Percentiles rank a stretch among this genome's conserved stretches.
Conservation (phyloP, 75 land plant genomes). For the Ceratopteris richardii region DNA sequence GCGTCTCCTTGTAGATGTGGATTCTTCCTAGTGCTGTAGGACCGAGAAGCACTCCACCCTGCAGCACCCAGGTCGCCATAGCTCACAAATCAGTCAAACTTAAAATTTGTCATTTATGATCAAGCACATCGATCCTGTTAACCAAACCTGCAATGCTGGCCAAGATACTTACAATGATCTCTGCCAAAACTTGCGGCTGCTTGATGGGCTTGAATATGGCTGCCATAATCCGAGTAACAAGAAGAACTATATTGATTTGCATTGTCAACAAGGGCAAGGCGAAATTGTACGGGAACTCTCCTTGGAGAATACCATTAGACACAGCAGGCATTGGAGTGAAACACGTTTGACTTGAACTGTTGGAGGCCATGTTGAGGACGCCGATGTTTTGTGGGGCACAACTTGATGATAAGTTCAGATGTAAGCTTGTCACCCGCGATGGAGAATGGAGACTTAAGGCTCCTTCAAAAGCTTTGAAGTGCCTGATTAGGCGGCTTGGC, state of each 20-base stretch:
- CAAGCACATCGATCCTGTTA: no score
- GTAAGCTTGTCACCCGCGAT: no score
- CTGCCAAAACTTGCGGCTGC: constrained; percentile 7
- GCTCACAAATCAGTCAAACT: neutral
- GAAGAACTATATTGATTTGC: constrained; percentile 2
- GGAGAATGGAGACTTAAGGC: no score
- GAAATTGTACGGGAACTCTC: constrained; percentile 3
- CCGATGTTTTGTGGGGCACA: no score
- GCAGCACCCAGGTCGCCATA: neutral
- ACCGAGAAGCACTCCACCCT: constrained; percentile 69
- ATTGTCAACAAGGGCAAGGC: constrained; percentile 1
- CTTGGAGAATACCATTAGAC: constrained; percentile 6
- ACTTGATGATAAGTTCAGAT: no score
- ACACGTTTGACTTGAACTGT: no score
- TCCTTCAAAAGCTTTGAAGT: no score
- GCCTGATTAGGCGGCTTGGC: no score
- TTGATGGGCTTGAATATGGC: neutral
- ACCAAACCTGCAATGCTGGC: neutral
- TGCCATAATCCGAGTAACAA: neutral
- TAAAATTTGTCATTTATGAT: no score
- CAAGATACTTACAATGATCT: neutral
- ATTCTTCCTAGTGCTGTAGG: constrained; percentile 59
- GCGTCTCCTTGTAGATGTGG: constrained; percentile 10
- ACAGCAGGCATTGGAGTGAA: neutral
- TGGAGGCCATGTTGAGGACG: no score